phyloP scores from a whole-genome alignment of 768 basidiomycete genomes.

The Galerina marginata region DNA sequence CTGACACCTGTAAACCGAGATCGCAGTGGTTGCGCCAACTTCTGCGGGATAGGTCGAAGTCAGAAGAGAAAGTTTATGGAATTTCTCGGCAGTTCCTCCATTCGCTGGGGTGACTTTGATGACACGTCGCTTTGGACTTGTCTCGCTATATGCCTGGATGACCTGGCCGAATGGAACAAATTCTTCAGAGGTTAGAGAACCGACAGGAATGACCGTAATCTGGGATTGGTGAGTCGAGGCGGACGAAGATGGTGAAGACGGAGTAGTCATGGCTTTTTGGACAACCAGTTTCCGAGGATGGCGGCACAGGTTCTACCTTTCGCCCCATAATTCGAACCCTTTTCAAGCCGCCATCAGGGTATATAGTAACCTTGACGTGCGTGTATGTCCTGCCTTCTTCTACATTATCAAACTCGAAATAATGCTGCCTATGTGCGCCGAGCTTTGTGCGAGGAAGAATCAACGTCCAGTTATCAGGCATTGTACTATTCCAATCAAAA shows the following conservation, averaged over 20 bases:
- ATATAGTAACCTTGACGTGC: constrained; percentile 87
- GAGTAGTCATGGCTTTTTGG: neutral
- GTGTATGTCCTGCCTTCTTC: constrained; percentile 62
- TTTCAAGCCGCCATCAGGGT: constrained; percentile 96
- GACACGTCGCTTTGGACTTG: constrained; percentile 67
- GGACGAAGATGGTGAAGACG: constrained; percentile 10
- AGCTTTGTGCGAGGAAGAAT: constrained; percentile 81
- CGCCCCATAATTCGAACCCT: constrained; percentile 85
- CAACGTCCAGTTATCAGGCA: constrained; percentile 64
- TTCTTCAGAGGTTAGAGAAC: constrained; percentile 82
- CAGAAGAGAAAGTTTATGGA: constrained; percentile 86
- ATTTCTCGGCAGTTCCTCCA: constrained; percentile 89
- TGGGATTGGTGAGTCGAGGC: constrained; percentile 14
- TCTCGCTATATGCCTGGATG: constrained; percentile 80
- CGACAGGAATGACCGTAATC: constrained; percentile 50
- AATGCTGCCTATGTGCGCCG: constrained; percentile 89
- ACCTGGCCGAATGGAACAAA: constrained; percentile 92
- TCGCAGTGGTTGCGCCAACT: constrained; percentile 61
- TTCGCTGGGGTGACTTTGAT: constrained; percentile 84
- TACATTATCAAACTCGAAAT: constrained; percentile 80
- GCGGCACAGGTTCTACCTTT: constrained; percentile 30
- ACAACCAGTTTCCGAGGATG: neutral
- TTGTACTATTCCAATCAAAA: constrained; percentile 42
- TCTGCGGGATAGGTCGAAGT: constrained; percentile 66
- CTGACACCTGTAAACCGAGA: constrained; percentile 87